A percentile compares a stretch with the other conserved stretches of the same genome.
These are phyloP conservation scores for Coleophoma crateriformis DNA, from an alignment of 2,329 filamentous ascomycete species.

Conservation along the genomic window DNA sequence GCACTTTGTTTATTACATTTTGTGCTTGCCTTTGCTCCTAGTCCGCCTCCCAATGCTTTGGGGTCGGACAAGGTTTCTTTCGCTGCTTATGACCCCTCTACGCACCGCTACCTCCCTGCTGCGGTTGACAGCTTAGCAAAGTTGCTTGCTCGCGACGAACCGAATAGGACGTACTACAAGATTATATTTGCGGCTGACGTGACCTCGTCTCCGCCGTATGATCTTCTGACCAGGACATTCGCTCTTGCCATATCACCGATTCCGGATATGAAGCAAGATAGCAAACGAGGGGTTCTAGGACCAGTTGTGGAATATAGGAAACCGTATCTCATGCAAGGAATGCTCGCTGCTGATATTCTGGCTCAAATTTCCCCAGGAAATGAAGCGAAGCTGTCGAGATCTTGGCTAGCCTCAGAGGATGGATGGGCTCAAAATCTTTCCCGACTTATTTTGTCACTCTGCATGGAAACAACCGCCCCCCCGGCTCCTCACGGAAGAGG, in stretches of 20 bases:
- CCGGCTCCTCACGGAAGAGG: conserved; percentile 32
- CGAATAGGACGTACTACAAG: conserved; percentile 81
- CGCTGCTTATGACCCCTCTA: conserved; percentile 69
- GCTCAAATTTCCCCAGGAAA: conserved; percentile 65
- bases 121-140: conserved; percentile 91
- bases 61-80: conserved; percentile 63
- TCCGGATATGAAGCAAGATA: conserved; percentile 56
- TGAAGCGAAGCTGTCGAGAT: conserved; percentile 67
- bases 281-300: conserved; percentile 53
- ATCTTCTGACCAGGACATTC: conserved; percentile 83
- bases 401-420: conserved; percentile 80
- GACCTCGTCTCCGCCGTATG: conserved; percentile 57
- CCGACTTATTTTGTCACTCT: conserved; percentile 67
- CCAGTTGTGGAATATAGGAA: conserved; percentile 77
- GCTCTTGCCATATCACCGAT: conserved; percentile 80
- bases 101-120: conserved; percentile 83
- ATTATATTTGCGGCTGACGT: conserved; percentile 73
- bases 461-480: conserved; percentile 46
- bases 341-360: conserved; percentile 85
- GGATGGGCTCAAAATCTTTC: conserved; percentile 79
- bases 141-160: conserved; percentile 85
- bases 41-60: conserved; percentile 56
- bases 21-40: conserved; percentile 82
- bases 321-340: conserved; percentile 84
- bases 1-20: conserved; percentile 84